These are phyloP conservation scores for Hymenochaete sp. DNA, from an alignment of 1,284 basidiomycete species.

Conservation along the genomic window DNA sequence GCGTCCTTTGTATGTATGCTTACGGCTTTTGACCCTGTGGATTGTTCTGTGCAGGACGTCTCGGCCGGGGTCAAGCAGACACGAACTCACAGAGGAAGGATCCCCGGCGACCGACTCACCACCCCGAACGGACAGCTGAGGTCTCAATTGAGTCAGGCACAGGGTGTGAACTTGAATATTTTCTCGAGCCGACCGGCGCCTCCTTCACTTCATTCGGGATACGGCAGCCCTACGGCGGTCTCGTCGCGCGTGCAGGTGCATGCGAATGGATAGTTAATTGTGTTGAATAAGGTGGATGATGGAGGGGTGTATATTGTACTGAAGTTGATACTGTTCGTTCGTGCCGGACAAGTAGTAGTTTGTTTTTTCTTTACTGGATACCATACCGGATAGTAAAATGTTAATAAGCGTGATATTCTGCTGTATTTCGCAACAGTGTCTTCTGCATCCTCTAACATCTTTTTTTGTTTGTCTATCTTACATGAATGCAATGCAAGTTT, in stretches of 20 bases:
- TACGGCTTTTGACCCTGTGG: too few relatives aligned
- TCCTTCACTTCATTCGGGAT: conserved; percentile 1
- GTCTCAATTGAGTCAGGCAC: background rate
- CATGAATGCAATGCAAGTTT: too few relatives aligned
- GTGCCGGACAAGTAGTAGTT: background rate
- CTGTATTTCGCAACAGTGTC: too few relatives aligned
- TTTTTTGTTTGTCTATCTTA: too few relatives aligned
- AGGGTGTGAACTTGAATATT: conserved; percentile 2
- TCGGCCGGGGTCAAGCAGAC: conserved; percentile 17
- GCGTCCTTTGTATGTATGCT: too few relatives aligned
- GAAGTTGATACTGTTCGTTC: too few relatives aligned
- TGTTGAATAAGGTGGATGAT: too few relatives aligned
- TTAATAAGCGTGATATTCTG: background rate
- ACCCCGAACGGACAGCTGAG: conserved; percentile 17
- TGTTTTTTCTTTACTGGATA: conserved; percentile 4
- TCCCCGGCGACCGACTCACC: conserved; percentile 17
- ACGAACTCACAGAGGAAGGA: conserved; percentile 13
- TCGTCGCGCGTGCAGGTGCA: conserved; percentile 12
- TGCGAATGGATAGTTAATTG: conserved; percentile 12
- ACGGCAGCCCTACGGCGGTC: conserved; percentile 6
- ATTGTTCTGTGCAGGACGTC: conserved; percentile 10
- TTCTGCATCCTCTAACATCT: too few relatives aligned
- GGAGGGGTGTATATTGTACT: too few relatives aligned
- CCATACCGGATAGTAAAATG: conserved; percentile 4
- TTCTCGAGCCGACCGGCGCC: conserved; percentile 5